These are phyloP conservation scores for Monosporascus sp. DNA, from an alignment of 2,329 filamentous ascomycete species.

Conservation along the genomic window DNA sequence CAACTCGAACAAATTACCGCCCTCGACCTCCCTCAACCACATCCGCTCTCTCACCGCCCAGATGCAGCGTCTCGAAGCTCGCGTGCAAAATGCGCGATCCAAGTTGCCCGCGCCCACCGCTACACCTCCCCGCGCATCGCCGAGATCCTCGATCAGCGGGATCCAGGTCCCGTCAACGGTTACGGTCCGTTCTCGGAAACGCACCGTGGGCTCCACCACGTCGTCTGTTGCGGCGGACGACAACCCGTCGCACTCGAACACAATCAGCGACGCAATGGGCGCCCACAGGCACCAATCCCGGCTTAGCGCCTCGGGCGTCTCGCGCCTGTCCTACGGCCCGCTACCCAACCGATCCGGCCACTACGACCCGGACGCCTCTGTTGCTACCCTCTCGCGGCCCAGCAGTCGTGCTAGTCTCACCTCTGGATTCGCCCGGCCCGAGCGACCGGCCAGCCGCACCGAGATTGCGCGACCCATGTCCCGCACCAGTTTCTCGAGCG, in stretches of 20 bases:
- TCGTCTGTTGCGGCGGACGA: slow-evolving; percentile 46
- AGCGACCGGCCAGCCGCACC: slow-evolving; percentile 48
- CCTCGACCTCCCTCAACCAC: slow-evolving; percentile 74
- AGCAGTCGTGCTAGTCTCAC: slow-evolving; percentile 66
- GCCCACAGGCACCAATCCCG: slow-evolving; percentile 47
- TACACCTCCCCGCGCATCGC: slow-evolving; percentile 78
- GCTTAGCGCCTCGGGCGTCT: slow-evolving; percentile 58
- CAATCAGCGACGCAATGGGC: slow-evolving; percentile 25
- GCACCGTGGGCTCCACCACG: slow-evolving; percentile 52
- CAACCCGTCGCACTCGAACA: slow-evolving; percentile 44
- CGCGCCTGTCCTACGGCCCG: slow-evolving; percentile 58
- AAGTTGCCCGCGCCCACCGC: slow-evolving; percentile 78
- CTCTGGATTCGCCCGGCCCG: slow-evolving; percentile 30
- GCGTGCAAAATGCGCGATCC: slow-evolving; percentile 85
- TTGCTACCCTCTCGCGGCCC: slow-evolving; percentile 54
- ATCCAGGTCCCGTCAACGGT: slow-evolving; percentile 48
- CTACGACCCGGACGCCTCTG: slow-evolving; percentile 37
- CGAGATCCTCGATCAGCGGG: slow-evolving; percentile 47
- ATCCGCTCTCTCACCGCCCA: slow-evolving; percentile 92
- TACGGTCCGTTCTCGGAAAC: slow-evolving; percentile 65
- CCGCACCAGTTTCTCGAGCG: slow-evolving; percentile 54
- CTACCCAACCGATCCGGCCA: slow-evolving; percentile 47
- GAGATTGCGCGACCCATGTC: slow-evolving; percentile 60
- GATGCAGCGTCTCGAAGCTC: slow-evolving; percentile 92
- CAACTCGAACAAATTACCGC: slow-evolving; percentile 45